Base-by-base conservation (phyloP, 106 monocot species). In the Cymbidium sinense region DNA sequence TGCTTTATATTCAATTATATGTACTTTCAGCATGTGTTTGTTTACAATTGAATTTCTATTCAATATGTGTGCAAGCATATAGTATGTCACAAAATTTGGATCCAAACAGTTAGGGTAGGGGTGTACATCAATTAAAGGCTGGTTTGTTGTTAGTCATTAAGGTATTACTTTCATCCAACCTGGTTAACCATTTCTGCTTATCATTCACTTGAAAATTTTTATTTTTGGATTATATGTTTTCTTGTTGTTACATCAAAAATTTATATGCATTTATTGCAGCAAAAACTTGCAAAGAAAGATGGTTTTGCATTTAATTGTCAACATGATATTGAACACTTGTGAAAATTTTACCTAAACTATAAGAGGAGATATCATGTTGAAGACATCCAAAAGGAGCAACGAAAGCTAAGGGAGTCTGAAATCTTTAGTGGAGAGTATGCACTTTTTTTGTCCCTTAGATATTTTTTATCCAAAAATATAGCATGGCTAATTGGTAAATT, bases 41-140 rank as follows among this genome's bases (percentile, higher is more conserved):
- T 67, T 67, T 67, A 31, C 3, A 33, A 19, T 64, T 77, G 33
- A 41, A 76, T 78, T 50, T 79, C 2, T 74, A 34, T 79, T 20
- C 65, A 99, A 95, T 99, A 10, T 99, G 99, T 77, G 99, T 95
- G 82, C 94, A 92, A 80, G 99, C 99, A 39, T 95, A 95, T 81
- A 84, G 81, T 1, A 94, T 95, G 99, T 90, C 95, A 13, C 99
- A 99, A 64, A 83, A 89, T 73, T 70, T 99, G 87, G 99, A 99
- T 70, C 99, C 95, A 13, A 86, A 81, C 84, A 99, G 99, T 81
- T 92, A 95, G 54, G 92, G 99, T 13, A 89, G 99, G 81, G 99
- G 99, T 36, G 90, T 99, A 4, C 75, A 93, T 31, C 99, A 95
- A 82, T 99, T 99, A 86, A 99, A 99, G 85, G 95, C 95, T 50